Percentiles rank a stretch among this genome's conserved stretches.
Conservation (phyloP, 805 yeast genomes). For the Kodamaea lidongshanica region DNA sequence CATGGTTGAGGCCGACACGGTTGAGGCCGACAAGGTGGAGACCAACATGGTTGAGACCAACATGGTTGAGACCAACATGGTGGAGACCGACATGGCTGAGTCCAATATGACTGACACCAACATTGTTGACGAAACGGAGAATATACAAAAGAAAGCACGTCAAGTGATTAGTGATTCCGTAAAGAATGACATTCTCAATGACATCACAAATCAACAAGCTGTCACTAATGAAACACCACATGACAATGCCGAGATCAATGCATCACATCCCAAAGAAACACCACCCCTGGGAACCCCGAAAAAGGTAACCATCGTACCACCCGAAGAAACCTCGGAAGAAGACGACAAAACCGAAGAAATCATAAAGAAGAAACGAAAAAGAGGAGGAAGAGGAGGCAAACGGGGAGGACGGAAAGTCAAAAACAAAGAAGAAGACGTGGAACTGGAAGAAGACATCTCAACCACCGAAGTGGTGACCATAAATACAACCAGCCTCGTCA, state of each 20-base stretch:
- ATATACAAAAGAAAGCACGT: too few species aligned
- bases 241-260: too few species aligned
- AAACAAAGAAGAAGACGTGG: conserved; percentile 24
- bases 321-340: conserved; percentile 12
- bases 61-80: too few species aligned
- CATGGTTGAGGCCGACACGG: background rate
- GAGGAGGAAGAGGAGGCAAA: conserved; percentile 84
- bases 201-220: too few species aligned
- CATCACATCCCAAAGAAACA: too few species aligned
- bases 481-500: conserved; percentile 25
- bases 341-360: conserved; percentile 12
- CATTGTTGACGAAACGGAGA: too few species aligned
- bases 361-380: conserved; percentile 56
- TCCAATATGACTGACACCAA: too few species aligned
- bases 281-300: conserved; percentile 10
- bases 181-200: too few species aligned
- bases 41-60: background rate
- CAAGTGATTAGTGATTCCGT: too few species aligned
- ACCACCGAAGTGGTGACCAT: conserved; percentile 16
- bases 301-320: conserved; percentile 19
- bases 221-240: too few species aligned
- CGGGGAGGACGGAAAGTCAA: conserved; percentile 35
- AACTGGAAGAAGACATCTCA: conserved; percentile 7
- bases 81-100: too few species aligned
- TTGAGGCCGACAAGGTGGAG: background rate